These are phyloP conservation scores for Penstemon barbatus DNA, from an alignment of 257 asterid genomes.

Conservation along the genomic window DNA sequence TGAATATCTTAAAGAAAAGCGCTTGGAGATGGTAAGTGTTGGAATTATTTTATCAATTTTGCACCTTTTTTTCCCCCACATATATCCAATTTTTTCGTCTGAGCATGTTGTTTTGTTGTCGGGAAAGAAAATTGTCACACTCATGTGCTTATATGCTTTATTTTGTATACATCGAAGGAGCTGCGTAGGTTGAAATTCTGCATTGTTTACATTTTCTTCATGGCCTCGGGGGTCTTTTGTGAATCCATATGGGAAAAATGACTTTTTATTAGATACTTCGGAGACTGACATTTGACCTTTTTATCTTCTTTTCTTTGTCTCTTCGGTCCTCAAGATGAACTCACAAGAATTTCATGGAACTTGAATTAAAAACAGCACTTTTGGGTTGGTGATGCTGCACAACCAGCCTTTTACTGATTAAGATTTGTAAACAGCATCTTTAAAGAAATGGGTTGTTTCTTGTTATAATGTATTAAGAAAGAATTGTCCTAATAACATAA, in stretches of 20 bases:
- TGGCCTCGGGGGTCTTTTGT: neutral
- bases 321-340: neutral
- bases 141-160: neutral
- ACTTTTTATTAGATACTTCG: conserved; percentile 13
- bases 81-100: neutral
- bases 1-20: conserved; percentile 58
- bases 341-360: neutral
- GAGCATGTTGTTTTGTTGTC: conserved; percentile 20
- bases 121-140: neutral
- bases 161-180: neutral
- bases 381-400: too few species aligned
- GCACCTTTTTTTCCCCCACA: conserved; percentile 11
- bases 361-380: neutral
- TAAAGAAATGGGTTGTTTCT: too few species aligned
- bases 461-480: too few species aligned
- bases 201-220: conserved; percentile 1
- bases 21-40: conserved; percentile 57
- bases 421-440: too few species aligned
- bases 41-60: neutral
- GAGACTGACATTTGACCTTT: conserved; percentile 6
- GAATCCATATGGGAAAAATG: neutral
- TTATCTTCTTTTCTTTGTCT: neutral
- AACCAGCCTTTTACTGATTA: too few species aligned
- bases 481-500: too few species aligned
- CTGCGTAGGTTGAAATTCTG: neutral